Evolutionary conservation across 164 flowering plant species (phyloP), one percentile per base, ranked within the genome.

Genomic region (Umbellularia californica): DNA sequence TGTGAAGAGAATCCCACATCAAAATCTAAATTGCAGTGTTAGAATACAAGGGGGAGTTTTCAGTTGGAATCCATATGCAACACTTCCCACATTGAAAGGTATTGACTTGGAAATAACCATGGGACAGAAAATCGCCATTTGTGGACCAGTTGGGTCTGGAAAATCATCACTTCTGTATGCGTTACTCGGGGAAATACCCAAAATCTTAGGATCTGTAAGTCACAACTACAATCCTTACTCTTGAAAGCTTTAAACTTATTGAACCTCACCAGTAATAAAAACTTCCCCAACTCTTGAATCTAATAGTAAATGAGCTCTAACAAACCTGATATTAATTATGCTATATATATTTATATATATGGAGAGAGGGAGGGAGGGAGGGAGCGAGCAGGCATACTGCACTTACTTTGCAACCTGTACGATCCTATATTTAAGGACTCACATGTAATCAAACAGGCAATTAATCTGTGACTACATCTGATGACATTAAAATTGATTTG

Each of bases 121-220:
- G 52, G 91, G 91, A 25, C 79, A 93, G 76, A 90, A 90, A 77
- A 50, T 90, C 70, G 99, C 99, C 19, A 78, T 95, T 41, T 91
- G 97, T 71, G 99, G 99, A 3, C 87, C 91, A 2, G 99, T 95
- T 78, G 99, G 97, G 22, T 83, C 94, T 1, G 97, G 99, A 33
- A 95, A 95, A 77, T 95, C 99, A 30, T 89, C 97, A 5, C 84
- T 95, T 0, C 58, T 93, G 23, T 76, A 73, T 77, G 92, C 97
- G 2, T 75, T 95, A 63, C 94, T 95, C 11, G 92, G 94, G 25
- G 99, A 93, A 79, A 87, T 93, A 55, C 91, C 92, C 0, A 89
- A 85, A 75, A 35, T 82, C 15, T 83, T 91, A 66, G 99, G 98
- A 85, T 82, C 77, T 25, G 98, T 94, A 58, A 90, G 97, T 84